phyloP scores from a whole-genome alignment of 73 alveolate genomes.

The Paramecium sonneborni region DNA sequence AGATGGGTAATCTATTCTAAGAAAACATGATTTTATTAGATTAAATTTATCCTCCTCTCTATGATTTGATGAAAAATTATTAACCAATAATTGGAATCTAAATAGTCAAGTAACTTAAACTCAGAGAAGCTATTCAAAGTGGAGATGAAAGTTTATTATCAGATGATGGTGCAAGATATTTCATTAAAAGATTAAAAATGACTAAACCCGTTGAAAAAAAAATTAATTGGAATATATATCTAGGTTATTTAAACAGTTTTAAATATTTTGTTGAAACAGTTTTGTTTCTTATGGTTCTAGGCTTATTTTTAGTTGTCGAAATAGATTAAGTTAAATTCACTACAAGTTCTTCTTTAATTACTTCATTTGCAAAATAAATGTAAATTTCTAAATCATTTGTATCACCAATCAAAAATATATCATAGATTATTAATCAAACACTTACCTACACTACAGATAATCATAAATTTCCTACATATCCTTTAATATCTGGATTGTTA shows the following conservation, averaged over 20 bases:
- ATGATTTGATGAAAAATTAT: conserved; percentile 39
- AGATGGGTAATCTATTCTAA: background rate
- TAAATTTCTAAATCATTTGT: background rate
- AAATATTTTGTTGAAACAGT: conserved; percentile 30
- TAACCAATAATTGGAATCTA: background rate
- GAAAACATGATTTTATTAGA: background rate
- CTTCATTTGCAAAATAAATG: background rate
- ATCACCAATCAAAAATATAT: background rate
- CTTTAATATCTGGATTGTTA: background rate
- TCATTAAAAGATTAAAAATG: background rate
- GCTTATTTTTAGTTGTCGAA: background rate
- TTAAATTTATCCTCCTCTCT: conserved; percentile 5
- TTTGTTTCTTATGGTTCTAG: background rate
- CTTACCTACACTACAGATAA: background rate
- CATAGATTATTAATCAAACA: background rate
- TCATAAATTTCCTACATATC: background rate
- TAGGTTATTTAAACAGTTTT: background rate
- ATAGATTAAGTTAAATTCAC: background rate
- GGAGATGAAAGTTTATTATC: background rate
- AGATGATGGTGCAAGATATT: background rate
- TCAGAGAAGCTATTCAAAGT: background rate
- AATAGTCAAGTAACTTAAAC: background rate
- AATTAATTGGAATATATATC: background rate
- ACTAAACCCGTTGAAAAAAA: background rate
- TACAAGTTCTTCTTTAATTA: background rate